Conservation (phyloP, 331 rosid genomes). For the Pyracantha coccinea region DNA sequence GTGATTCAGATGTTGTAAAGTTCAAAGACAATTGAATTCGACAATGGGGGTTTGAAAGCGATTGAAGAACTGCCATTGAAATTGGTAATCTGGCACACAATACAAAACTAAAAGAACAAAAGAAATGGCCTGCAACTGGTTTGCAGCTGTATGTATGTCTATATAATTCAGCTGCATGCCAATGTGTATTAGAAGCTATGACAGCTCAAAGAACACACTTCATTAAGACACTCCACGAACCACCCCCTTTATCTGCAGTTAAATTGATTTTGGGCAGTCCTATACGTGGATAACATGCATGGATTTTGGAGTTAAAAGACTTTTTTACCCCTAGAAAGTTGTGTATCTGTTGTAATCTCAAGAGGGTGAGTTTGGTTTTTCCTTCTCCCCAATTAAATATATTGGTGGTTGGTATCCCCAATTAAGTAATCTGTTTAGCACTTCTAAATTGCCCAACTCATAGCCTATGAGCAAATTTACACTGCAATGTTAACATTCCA, state of each 20-base stretch:
- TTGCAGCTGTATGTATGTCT: not conserved
- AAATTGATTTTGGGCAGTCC: not conserved
- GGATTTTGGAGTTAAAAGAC: not conserved
- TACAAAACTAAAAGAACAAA: constrained; percentile 4
- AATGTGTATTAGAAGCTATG: constrained; percentile 18
- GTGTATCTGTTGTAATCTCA: not conserved
- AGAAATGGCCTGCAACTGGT: not conserved
- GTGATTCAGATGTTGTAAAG: not conserved
- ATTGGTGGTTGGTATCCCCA: not conserved
- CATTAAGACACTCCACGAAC: constrained; percentile 19
- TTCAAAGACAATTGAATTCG: not conserved
- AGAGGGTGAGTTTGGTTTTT: not conserved
- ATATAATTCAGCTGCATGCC: not conserved
- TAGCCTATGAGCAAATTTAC: not conserved
- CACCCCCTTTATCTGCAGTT: not conserved
- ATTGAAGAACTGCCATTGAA: constrained; percentile 17
- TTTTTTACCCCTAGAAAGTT: not conserved
- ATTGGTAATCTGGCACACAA: constrained; percentile 25
- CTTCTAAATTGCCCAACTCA: not conserved
- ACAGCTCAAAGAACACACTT: constrained; percentile 21
- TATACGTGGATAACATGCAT: too few relatives aligned
- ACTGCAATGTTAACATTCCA: not conserved
- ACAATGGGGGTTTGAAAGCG: constrained; percentile 13
- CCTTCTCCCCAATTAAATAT: not conserved
- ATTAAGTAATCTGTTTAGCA: not conserved